Evolutionary conservation across 2,329 filamentous ascomycete genomes (phyloP).

Genomic region (Phaeosphaeriaceae sp.): DNA sequence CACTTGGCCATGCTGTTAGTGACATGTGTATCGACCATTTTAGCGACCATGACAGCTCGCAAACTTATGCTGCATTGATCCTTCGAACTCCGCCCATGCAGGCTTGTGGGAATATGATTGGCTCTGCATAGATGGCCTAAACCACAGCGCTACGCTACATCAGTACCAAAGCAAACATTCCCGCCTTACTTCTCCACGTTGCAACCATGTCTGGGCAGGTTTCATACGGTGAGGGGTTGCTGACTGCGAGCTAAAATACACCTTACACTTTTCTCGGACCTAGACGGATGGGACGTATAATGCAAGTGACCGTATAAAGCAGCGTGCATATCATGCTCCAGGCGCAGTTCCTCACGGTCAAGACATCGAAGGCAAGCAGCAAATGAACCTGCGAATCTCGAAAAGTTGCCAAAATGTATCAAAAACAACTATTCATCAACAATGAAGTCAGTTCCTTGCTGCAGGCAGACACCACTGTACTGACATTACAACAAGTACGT

Average conservation of each 20-base stretch:
- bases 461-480: neutral
- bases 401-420: conserved; percentile 14
- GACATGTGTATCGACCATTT: neutral
- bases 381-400: neutral
- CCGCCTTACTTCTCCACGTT: neutral
- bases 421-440: conserved; percentile 35
- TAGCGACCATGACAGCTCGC: neutral
- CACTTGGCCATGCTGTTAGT: neutral
- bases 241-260: neutral
- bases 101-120: neutral
- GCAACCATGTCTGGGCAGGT: neutral
- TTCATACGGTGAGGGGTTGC: conserved; percentile 1
- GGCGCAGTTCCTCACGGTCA: neutral
- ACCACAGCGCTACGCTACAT: neutral
- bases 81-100: neutral
- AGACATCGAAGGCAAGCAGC: neutral
- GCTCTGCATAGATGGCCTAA: neutral
- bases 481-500: conserved; percentile 22
- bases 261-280: neutral
- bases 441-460: conserved; percentile 27
- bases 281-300: neutral
- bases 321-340: neutral
- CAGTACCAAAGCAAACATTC: neutral
- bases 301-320: neutral
- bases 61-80: neutral